Base-by-base conservation (phyloP, 2,329 filamentous ascomycete genomes). In the Diaporthe vexans region DNA sequence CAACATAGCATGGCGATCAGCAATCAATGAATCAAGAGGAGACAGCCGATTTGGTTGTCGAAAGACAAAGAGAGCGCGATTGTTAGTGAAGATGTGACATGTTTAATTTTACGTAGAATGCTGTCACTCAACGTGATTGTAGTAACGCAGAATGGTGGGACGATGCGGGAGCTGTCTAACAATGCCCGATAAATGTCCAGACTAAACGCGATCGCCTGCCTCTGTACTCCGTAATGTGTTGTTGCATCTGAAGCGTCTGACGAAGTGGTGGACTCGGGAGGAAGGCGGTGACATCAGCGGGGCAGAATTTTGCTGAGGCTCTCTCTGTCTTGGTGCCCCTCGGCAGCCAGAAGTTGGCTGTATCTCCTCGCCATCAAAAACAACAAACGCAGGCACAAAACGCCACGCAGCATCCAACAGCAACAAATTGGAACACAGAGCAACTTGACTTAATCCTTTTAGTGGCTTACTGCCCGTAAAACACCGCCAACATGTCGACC, bases 401-500 rank as follows among this genome's bases (percentile, higher is more conserved):
- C 59, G 24, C 40, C 59, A 54, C 40, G 29, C 46, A 29, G n/a
- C 24, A 54, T n/a, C 11, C 40, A n/a, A 19, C 13, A 17, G 33
- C 33, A 9, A 57, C 29, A 59, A 24, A 69, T 52, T 46, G 15
- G 58, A 59, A 17, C 35, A 48, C 26, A 26, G n/a, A n/a, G 43
- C n/a, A 10, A 19, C 48, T 24, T 43, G 11, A 3, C 37, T 21
- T n/a, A n/a, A 9, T 17, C 26, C n/a, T 21, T 9, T 46, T 46
- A 61, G 13, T 37, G 71, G 59, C 37, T 24, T 48, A n/a, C n/a
- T 57, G 26, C 52, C 63, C 63, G 61, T 75, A 52, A 48, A 75
- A 72, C 75, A 74, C 76, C 77, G 80, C 82, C 83, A 88, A 94
- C 84, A 98, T 98, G 97, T 90, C 96, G 89, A 98, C 96, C 76